Evolutionary conservation across 1,284 basidiomycete species (phyloP).

Genomic region (Puccinia coronata): DNA sequence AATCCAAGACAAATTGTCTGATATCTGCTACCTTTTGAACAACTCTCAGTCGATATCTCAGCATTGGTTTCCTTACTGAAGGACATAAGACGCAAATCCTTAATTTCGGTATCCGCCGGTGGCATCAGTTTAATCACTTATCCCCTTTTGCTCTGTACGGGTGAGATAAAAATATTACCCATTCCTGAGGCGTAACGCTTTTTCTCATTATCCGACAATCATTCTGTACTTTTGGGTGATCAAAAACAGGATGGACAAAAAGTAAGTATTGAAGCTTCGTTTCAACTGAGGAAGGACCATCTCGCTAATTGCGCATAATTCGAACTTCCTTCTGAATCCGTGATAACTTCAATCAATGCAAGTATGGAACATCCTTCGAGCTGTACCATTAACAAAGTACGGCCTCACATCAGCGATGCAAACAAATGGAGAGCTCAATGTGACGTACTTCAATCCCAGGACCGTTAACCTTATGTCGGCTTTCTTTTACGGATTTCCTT

Average conservation of each 20-base stretch:
- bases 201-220: neutral
- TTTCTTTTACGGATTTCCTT: slow-evolving; percentile 2
- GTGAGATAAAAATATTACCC: neutral
- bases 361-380: slow-evolving; percentile 4
- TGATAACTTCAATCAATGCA: neutral
- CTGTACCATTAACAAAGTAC: neutral
- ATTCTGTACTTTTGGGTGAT: neutral
- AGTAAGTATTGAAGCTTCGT: neutral
- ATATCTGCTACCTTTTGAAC: neutral
- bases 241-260: neutral
- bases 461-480: neutral
- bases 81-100: neutral
- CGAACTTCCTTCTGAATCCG: neutral
- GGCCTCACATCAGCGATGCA: neutral
- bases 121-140: neutral
- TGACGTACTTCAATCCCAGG: neutral
- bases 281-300: neutral
- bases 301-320: neutral
- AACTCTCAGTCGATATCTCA: neutral
- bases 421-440: slow-evolving; percentile 6
- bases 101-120: neutral
- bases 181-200: neutral
- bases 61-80: neutral
- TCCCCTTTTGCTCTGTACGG: neutral
- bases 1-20: neutral